phyloP scores from a whole-genome alignment of 2,329 filamentous ascomycete genomes.

The Phialemonium atrogriseum region DNA sequence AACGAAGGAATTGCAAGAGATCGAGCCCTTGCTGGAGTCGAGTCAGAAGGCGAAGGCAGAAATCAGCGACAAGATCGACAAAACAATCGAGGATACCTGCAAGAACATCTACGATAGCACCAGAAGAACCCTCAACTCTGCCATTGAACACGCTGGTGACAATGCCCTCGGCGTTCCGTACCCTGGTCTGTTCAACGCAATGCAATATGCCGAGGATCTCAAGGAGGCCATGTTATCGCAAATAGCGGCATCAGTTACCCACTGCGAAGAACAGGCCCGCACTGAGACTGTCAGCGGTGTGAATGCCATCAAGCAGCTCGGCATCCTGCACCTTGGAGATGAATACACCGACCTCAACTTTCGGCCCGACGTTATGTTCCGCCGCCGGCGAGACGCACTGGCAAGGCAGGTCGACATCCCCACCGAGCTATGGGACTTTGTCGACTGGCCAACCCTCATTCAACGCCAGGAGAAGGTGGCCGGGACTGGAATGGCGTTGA shows the following conservation, averaged over 20 bases:
- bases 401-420: conserved; percentile 81
- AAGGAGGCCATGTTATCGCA: conserved; percentile 87
- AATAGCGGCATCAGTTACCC: conserved; percentile 68
- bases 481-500: conserved; percentile 89
- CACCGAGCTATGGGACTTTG: conserved; percentile 87
- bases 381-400: conserved; percentile 68
- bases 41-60: conserved; percentile 73
- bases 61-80: conserved; percentile 73
- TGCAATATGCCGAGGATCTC: conserved; percentile 87
- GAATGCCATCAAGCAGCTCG: conserved; percentile 79
- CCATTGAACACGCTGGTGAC: conserved; percentile 70
- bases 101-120: conserved; percentile 81
- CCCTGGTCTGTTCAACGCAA: conserved; percentile 74
- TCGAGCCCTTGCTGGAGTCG: conserved; percentile 79
- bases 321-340: conserved; percentile 79
- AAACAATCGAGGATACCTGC: conserved; percentile 76
- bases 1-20: conserved; percentile 65
- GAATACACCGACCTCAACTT: conserved; percentile 82
- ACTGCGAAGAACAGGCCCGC: conserved; percentile 82
- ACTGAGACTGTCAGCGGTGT: conserved; percentile 71
- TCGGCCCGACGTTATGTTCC: conserved; percentile 91
- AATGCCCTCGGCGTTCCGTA: conserved; percentile 76
- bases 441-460: conserved; percentile 74
- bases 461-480: conserved; percentile 92
- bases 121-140: conserved; percentile 62